These are phyloP conservation scores for Linnemannia schmuckeri DNA, from an alignment of 192 early-diverging fungal species.

Conservation along the genomic window DNA sequence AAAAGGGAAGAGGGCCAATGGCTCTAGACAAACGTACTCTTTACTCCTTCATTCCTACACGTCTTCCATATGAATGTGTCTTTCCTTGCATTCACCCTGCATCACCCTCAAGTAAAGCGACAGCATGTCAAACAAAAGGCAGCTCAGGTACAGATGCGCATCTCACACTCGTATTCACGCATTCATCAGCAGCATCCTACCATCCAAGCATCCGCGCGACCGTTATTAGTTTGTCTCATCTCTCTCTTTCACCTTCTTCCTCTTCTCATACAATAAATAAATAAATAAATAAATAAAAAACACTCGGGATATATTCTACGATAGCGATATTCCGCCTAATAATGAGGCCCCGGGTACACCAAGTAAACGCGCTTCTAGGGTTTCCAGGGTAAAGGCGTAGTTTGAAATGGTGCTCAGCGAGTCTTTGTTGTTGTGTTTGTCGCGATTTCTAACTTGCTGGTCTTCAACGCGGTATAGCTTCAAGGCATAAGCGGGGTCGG, in stretches of 20 bases:
- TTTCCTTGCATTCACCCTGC: background rate
- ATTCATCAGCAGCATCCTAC: constrained; percentile 16
- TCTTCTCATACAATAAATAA: background rate
- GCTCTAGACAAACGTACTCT: too few species aligned
- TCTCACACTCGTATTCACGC: background rate
- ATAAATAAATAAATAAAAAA: background rate
- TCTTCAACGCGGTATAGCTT: background rate
- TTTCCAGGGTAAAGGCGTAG: constrained; percentile 6
- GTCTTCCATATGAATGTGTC: background rate
- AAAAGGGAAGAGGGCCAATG: too few species aligned
- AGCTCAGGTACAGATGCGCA: constrained; percentile 15
- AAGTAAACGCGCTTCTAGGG: constrained; percentile 6
- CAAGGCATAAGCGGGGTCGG: constrained; percentile 7
- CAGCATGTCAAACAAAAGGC: constrained; percentile 25
- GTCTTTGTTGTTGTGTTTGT: constrained; percentile 7
- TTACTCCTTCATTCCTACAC: background rate
- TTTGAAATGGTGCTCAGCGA: constrained; percentile 11
- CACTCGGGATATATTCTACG: background rate
- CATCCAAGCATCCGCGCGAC: constrained; percentile 15
- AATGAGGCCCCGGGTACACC: background rate
- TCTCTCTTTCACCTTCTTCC: background rate
- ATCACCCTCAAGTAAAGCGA: background rate
- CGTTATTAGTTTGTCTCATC: constrained; percentile 9
- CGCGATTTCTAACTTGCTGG: constrained; percentile 4
- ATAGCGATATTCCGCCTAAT: background rate